Percentiles rank a stretch among this genome's conserved stretches.
phyloP scores from a whole-genome alignment of 345 rosid species.

The Salix caprea region DNA sequence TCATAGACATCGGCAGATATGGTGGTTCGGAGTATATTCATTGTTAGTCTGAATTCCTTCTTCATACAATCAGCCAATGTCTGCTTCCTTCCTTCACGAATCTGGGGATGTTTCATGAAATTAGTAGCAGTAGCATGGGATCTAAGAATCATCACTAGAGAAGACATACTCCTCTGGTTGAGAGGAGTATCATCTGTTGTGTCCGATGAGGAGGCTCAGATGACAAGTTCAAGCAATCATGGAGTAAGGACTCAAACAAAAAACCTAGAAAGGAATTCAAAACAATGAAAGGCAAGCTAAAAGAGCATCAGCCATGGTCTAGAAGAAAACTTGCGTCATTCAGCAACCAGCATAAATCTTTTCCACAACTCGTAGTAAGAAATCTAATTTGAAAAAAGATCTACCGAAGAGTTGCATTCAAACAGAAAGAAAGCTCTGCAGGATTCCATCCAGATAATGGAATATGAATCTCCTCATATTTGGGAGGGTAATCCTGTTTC shows the following conservation, averaged over 20 bases:
- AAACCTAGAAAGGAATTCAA: too few species aligned
- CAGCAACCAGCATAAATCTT: too few species aligned
- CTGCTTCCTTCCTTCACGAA: conserved; percentile 82
- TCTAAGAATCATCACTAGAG: not conserved
- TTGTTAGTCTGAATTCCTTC: conserved; percentile 79
- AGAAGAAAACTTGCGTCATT: too few species aligned
- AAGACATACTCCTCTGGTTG: not conserved
- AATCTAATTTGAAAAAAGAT: not conserved
- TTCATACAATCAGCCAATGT: conserved; percentile 62
- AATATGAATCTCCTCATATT: not conserved
- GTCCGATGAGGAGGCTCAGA: not conserved
- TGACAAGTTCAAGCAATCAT: not conserved
- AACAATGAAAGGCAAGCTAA: too few species aligned
- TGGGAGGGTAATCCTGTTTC: not conserved
- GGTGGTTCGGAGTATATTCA: conserved; percentile 52
- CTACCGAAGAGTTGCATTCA: too few species aligned
- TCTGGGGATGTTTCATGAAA: conserved; percentile 32
- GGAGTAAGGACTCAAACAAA: too few species aligned
- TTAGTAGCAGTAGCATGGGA: not conserved
- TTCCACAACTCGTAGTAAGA: not conserved
- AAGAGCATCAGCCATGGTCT: too few species aligned
- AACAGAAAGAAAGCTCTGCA: not conserved
- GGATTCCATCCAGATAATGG: not conserved
- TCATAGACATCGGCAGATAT: conserved; percentile 81
- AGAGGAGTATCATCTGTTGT: not conserved